Base-by-base conservation (phyloP, 176 grass and related monocot genomes). In the Carex pumila region DNA sequence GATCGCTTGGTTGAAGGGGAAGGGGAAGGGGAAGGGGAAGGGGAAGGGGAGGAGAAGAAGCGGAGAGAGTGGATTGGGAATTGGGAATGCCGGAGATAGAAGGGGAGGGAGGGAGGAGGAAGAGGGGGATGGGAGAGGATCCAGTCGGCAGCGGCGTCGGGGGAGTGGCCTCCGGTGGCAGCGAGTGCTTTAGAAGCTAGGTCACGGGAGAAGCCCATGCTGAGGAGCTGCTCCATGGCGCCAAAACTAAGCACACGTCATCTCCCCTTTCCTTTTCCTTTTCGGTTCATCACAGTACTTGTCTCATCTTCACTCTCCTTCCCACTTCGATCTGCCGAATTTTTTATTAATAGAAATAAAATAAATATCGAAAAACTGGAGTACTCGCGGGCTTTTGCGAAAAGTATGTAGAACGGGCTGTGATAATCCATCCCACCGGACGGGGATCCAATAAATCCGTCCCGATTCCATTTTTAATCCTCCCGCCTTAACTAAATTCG, bases 191-290 rank as follows among this genome's bases (percentile, higher is more conserved):
- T 53, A 13, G 81, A 30, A 30, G 88, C 85, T 12, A 87, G 63
- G 19, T 84, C 88, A n/a, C 83, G 55, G 31, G 81, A 81, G 53
- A 90, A 90, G 29, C 88, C 88, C 88, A 90, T 90, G 88, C 88
- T 84, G 1, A 90, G 73, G 43, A 87, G 85, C 71, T 90, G 30
- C 30, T 90, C 88, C 88, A 90, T 87, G 31, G 76, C 54, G 45
- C 43, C 70, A 74, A 74, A 74, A 25, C 5, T 31, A 4, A 65
- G 63, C 29, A 39, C 4, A 39, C 37, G 37, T 39, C 37, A 25
- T 25, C 25, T 25, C 0, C 25, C 25, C 25, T 25, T 25, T 25
- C 25, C 25, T n/a, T n/a, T n/a, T n/a, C n/a, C n/a, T 25, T 25
- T 25, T 25, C 25, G 25, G 25, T 25, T 25, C 0, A 25, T 25